A percentile compares a stretch with the other conserved stretches of the same genome.
These are phyloP conservation scores for Microbotryomycetes sp. DNA, from an alignment of 1,284 basidiomycete species.

Conservation along the genomic window DNA sequence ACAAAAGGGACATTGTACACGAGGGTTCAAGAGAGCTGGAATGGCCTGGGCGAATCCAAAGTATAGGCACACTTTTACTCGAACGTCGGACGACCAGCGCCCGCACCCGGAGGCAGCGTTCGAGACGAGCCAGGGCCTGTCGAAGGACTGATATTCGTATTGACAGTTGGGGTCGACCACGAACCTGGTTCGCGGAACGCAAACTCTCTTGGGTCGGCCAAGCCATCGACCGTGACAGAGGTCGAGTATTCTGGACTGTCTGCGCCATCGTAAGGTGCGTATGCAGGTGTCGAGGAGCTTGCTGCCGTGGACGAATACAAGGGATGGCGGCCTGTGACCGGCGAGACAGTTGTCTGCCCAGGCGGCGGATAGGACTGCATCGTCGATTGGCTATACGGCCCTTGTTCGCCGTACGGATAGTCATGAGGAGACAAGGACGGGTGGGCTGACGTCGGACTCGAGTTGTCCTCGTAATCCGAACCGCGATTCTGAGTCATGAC, in stretches of 20 bases:
- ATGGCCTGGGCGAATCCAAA: too few relatives aligned
- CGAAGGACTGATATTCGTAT: background rate
- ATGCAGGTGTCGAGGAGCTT: background rate
- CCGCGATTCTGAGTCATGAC: background rate
- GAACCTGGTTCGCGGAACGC: background rate
- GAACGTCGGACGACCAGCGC: too few relatives aligned
- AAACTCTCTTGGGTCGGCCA: background rate
- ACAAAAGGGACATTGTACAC: too few relatives aligned
- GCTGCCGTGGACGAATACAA: background rate
- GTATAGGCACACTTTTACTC: too few relatives aligned
- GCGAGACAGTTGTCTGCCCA: background rate
- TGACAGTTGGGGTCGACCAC: background rate
- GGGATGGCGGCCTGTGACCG: background rate
- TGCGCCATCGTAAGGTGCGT: background rate
- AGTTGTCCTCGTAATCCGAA: background rate
- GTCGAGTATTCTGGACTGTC: background rate
- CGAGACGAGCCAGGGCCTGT: background rate
- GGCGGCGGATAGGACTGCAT: background rate
- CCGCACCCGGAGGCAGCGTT: background rate
- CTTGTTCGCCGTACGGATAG: background rate
- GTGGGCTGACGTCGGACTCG: background rate
- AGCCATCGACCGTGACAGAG: background rate
- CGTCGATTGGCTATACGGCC: background rate
- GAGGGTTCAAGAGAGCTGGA: too few relatives aligned
- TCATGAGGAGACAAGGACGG: background rate